Conservation (phyloP, 1,139 yeast genomes). For the Geotrichum histeridarum region DNA sequence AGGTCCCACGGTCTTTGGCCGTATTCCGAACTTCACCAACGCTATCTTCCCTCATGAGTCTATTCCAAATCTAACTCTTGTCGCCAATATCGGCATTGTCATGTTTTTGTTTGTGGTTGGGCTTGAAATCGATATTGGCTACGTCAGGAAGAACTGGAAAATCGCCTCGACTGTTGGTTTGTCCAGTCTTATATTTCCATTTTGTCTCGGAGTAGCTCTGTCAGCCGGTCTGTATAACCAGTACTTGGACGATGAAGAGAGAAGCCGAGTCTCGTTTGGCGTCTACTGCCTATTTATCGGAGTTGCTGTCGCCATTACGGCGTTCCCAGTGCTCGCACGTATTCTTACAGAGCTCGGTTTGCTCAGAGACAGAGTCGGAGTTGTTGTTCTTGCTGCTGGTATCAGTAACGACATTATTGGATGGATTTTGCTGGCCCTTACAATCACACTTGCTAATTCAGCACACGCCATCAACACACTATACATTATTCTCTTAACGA, state of each 20-base stretch:
- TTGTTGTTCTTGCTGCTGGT: slow-evolving; percentile 77
- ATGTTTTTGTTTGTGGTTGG: slow-evolving; percentile 71
- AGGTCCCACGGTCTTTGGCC: slow-evolving; percentile 53
- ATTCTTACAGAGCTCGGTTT: slow-evolving; percentile 67
- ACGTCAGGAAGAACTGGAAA: slow-evolving; percentile 53
- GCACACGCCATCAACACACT: slow-evolving; percentile 62
- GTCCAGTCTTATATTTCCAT: slow-evolving; percentile 67
- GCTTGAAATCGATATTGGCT: slow-evolving; percentile 64
- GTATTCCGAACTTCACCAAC: slow-evolving; percentile 57
- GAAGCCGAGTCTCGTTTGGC: slow-evolving; percentile 51
- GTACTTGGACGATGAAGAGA: slow-evolving; percentile 40
- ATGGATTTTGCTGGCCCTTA: slow-evolving; percentile 71
- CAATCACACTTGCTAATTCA: slow-evolving; percentile 69
- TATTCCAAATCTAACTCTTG: slow-evolving; percentile 56
- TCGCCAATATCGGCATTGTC: slow-evolving; percentile 69
- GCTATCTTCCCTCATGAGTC: slow-evolving; percentile 61
- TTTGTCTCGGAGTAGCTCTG: slow-evolving; percentile 69
- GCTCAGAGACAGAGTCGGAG: slow-evolving; percentile 67
- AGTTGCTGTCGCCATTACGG: slow-evolving; percentile 76
- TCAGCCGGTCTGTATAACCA: slow-evolving; percentile 61
- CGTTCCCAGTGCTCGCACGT: slow-evolving; percentile 77
- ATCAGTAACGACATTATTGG: slow-evolving; percentile 75
- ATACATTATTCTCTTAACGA: slow-evolving; percentile 58
- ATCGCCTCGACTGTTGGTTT: slow-evolving; percentile 65
- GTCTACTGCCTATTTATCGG: slow-evolving; percentile 73